A percentile compares a stretch with the other conserved stretches of the same genome.
phyloP scores from a whole-genome alignment of 2,329 filamentous ascomycete species.

The Kalmusia sp. region DNA sequence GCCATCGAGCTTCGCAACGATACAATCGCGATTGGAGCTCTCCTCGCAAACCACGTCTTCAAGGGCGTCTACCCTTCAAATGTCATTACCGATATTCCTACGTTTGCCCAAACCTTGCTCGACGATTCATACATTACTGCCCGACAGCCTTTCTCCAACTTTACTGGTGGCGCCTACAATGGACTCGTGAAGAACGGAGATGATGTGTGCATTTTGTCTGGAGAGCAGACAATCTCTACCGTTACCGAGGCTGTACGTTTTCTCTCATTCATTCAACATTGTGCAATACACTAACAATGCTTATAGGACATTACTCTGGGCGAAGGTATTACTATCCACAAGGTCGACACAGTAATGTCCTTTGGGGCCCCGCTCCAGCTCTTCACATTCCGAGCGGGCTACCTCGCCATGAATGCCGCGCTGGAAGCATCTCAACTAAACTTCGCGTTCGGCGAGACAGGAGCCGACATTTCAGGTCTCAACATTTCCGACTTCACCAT shows the following conservation, averaged over 20 bases:
- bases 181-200: constrained; percentile 50
- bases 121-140: constrained; percentile 49
- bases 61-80: constrained; percentile 55
- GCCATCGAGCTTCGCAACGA: constrained; percentile 42
- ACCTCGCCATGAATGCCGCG: constrained; percentile 30
- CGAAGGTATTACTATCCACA: constrained; percentile 35
- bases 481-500: constrained; percentile 71
- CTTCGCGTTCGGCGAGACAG: constrained; percentile 27
- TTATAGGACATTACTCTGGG: constrained; percentile 32
- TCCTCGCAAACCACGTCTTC: constrained; percentile 65
- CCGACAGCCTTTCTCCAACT: constrained; percentile 58
- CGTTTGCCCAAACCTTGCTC: constrained; percentile 57
- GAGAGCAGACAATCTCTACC: constrained; percentile 56
- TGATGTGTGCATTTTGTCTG: constrained; percentile 58
- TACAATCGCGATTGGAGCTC: constrained; percentile 47
- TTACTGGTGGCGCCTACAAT: constrained; percentile 65
- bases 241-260: constrained; percentile 56
- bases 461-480: constrained; percentile 21
- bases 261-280: not conserved
- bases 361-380: constrained; percentile 36
- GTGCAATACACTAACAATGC: not conserved
- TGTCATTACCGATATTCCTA: constrained; percentile 45
- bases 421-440: constrained; percentile 27
- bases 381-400: constrained; percentile 34
- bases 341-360: constrained; percentile 31